Evolutionary conservation across 257 asterid species (phyloP).

Genomic region (Galeopsis tetrahit): DNA sequence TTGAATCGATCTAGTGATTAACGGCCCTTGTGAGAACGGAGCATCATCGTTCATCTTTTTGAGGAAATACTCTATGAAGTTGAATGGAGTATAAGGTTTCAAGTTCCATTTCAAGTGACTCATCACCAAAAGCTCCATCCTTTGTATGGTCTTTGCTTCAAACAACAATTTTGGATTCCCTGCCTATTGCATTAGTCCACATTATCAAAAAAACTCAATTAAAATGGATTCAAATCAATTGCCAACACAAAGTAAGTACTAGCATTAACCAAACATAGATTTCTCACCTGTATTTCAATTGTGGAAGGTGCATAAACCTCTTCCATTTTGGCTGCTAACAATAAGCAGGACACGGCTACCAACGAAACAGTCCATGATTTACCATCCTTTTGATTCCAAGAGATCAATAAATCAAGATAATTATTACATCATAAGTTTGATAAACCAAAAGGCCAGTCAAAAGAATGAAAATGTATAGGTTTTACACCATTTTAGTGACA

Average conservation of each 20-base stretch:
- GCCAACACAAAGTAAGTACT: background rate
- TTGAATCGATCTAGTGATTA: constrained; percentile 54
- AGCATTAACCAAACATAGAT: background rate
- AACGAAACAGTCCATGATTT: constrained; percentile 63
- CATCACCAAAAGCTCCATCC: constrained; percentile 80
- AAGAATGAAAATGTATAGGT: constrained; percentile 4
- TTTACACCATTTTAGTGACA: constrained; percentile 10
- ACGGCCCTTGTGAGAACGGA: constrained; percentile 29
- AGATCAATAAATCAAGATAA: constrained; percentile 19
- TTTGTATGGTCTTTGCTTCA: constrained; percentile 59
- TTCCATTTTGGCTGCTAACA: constrained; percentile 73
- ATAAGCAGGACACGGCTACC: constrained; percentile 72
- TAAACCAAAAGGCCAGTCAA: constrained; percentile 27
- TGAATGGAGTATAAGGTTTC: constrained; percentile 66
- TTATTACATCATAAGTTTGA: constrained; percentile 24
- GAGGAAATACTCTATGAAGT: constrained; percentile 63
- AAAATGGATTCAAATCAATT: background rate
- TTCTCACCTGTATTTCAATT: constrained; percentile 70
- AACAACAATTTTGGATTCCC: constrained; percentile 59
- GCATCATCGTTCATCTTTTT: constrained; percentile 44
- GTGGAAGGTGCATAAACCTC: constrained; percentile 62
- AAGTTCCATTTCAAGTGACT: constrained; percentile 70
- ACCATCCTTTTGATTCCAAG: constrained; percentile 46
- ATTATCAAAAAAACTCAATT: constrained; percentile 1
- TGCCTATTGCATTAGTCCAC: constrained; percentile 49